Evolutionary conservation across 768 basidiomycete species (phyloP).

Genomic region (Panaeolus cyanescens): DNA sequence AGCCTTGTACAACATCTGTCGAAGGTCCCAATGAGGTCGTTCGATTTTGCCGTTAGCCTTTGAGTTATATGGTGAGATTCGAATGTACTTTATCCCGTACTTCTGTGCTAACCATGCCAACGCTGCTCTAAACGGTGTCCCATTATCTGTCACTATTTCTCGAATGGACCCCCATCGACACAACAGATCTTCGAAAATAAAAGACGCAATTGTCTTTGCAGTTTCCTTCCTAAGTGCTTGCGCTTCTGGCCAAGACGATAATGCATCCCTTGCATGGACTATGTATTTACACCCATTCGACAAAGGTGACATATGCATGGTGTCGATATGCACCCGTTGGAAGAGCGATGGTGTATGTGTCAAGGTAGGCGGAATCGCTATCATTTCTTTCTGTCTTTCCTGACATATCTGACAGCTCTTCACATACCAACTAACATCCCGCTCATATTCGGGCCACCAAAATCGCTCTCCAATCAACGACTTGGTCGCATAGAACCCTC

Average conservation of each 20-base stretch:
- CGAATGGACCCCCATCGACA: slow-evolving; percentile 39
- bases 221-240: slow-evolving; percentile 19
- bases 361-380: slow-evolving; percentile 6
- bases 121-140: slow-evolving; percentile 17
- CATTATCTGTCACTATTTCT: slow-evolving; percentile 45
- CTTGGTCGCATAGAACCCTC: slow-evolving; percentile 17
- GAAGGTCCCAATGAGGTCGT: slow-evolving; percentile 19
- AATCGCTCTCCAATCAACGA: slow-evolving; percentile 13
- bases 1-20: slow-evolving; percentile 18
- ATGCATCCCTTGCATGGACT: slow-evolving; percentile 17
- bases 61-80: slow-evolving; percentile 22
- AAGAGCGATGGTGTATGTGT: slow-evolving; percentile 21
- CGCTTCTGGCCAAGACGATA: slow-evolving; percentile 23
- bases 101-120: no score
- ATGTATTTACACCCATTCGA: slow-evolving; percentile 24
- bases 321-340: slow-evolving; percentile 23
- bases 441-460: slow-evolving; percentile 12
- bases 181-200: slow-evolving; percentile 30
- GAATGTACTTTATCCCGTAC: slow-evolving; percentile 16
- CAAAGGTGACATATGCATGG: slow-evolving; percentile 20
- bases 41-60: slow-evolving; percentile 21
- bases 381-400: slow-evolving; percentile 3
- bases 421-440: neutral
- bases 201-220: slow-evolving; percentile 17
- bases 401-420: slow-evolving; percentile 7